Percentiles rank a stretch among this genome's conserved stretches.
Evolutionary conservation across 2,329 filamentous ascomycete species (phyloP).

Genomic region (Xylaria sp.): DNA sequence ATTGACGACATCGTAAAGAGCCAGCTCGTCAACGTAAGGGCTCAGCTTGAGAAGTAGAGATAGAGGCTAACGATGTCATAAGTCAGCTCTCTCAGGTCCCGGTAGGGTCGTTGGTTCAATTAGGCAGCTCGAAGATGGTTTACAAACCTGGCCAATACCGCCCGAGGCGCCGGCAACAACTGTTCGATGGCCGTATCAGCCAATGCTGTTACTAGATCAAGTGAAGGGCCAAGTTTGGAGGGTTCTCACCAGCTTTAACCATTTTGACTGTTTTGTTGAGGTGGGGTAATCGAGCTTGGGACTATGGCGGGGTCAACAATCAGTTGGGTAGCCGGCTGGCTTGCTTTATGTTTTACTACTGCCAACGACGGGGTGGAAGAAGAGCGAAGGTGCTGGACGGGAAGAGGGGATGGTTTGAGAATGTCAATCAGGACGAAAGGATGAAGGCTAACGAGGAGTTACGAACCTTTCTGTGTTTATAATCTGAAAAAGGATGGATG

Average conservation of each 20-base stretch:
- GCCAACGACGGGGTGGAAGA: neutral
- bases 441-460: neutral
- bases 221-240: neutral
- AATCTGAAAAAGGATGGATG: conserved; percentile 21
- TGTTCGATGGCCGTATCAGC: conserved; percentile 45
- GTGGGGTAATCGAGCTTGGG: conserved; percentile 38
- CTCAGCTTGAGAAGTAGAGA: conserved; percentile 95
- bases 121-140: neutral
- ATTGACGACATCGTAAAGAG: conserved; percentile 99
- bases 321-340: neutral
- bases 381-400: neutral
- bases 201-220: neutral
- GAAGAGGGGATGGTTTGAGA: neutral
- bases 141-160: conserved; percentile 93
- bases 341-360: neutral
- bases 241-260: conserved; percentile 68
- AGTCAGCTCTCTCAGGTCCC: conserved; percentile 33
- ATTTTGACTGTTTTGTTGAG: conserved; percentile 52
- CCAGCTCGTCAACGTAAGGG: conserved; percentile 88
- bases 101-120: neutral
- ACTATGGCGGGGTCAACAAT: conserved; percentile 32
- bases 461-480: conserved; percentile 29
- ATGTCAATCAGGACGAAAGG: neutral
- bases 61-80: conserved; percentile 72
- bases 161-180: conserved; percentile 95